Conservation (phyloP, 805 yeast species). For the Wickerhamiella kazuoi region DNA sequence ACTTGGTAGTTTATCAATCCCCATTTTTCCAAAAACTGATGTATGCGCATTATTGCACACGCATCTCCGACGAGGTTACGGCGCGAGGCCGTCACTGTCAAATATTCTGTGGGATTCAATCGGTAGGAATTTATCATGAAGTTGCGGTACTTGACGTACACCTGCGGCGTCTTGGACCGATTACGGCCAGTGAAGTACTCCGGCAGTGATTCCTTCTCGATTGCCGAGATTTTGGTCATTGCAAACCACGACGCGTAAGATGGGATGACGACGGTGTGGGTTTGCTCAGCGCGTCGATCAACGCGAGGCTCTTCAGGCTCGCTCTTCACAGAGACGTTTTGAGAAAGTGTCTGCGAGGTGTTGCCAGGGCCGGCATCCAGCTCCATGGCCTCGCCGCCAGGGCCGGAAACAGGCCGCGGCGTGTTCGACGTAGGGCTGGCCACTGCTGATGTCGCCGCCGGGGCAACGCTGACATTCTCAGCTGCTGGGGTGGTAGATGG, state of each 20-base stretch:
- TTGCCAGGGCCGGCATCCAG: conserved; percentile 7
- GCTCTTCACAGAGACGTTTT: not conserved
- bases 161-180: conserved; percentile 62
- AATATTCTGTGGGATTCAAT: conserved; percentile 73
- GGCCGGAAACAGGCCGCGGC: not conserved
- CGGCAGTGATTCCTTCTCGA: conserved; percentile 71
- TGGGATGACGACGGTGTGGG: conserved; percentile 72
- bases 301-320: not conserved
- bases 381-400: conserved; percentile 3
- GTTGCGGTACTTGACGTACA: conserved; percentile 67
- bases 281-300: conserved; percentile 29
- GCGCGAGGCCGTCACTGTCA: conserved; percentile 80
- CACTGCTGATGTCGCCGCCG: not conserved
- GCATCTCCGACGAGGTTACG: conserved; percentile 85
- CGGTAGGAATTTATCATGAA: conserved; percentile 80
- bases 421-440: not conserved
- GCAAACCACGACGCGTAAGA: conserved; percentile 80
- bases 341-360: conserved; percentile 1
- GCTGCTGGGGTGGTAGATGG: no score
- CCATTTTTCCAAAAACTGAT: conserved; percentile 74
- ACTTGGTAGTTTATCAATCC: conserved; percentile 88
- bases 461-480: not conserved
- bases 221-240: conserved; percentile 49
- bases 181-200: conserved; percentile 55
- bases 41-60: conserved; percentile 70